Conservation (phyloP, 1,284 basidiomycete genomes). For the Schizophyllum amplum region DNA sequence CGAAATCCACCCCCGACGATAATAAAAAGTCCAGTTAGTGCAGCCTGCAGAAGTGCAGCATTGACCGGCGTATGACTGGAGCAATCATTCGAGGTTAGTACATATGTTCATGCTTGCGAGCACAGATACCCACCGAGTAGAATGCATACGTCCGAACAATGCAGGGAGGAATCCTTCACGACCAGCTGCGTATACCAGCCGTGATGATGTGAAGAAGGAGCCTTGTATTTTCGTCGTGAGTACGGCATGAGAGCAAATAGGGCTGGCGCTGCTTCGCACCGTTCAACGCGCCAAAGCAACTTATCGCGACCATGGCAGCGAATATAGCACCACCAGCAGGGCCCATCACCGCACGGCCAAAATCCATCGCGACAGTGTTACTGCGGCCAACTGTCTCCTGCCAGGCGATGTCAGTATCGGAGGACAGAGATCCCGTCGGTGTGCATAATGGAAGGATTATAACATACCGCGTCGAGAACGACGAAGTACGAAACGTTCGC, state of each 20-base stretch:
- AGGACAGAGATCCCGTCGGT: conserved; percentile 12
- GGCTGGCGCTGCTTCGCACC: conserved; percentile 30
- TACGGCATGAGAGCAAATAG: not conserved
- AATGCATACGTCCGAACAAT: conserved; percentile 71
- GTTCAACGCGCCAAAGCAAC: conserved; percentile 90
- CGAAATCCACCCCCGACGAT: conserved; percentile 83
- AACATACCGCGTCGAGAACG: conserved; percentile 72
- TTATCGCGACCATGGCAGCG: conserved; percentile 86
- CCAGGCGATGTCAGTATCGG: not conserved
- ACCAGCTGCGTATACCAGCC: conserved; percentile 84
- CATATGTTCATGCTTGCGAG: not conserved
- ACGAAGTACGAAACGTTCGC: conserved; percentile 91
- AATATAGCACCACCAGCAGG: conserved; percentile 82
- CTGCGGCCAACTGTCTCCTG: conserved; percentile 62
- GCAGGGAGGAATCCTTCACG: conserved; percentile 83
- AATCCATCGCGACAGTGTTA: conserved; percentile 94
- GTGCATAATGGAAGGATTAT: too few relatives aligned
- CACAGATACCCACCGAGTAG: conserved; percentile 32
- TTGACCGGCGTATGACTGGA: conserved; percentile 69
- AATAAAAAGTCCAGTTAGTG: conserved; percentile 71
- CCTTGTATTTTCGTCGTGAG: conserved; percentile 31
- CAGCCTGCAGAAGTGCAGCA: conserved; percentile 73
- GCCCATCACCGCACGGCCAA: conserved; percentile 83
- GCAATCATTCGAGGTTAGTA: not conserved
- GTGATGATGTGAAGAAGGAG: conserved; percentile 75